phyloP scores from a whole-genome alignment of 2,329 filamentous ascomycete genomes.

The Xylariales sp. region DNA sequence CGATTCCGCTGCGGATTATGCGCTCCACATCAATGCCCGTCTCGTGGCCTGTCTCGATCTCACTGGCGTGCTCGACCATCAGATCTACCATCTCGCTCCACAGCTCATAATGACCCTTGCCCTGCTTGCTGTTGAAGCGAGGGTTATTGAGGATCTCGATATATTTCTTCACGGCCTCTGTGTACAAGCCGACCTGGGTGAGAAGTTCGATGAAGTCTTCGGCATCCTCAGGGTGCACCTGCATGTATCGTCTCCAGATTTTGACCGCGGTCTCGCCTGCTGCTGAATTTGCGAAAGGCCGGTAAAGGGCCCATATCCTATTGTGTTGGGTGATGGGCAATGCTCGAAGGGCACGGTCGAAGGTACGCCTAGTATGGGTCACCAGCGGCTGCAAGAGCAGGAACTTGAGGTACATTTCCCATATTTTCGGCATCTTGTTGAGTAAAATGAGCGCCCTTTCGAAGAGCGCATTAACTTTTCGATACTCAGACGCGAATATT shows the following conservation, averaged over 20 bases:
- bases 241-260: slow-evolving; percentile 94
- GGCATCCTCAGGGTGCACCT: slow-evolving; percentile 90
- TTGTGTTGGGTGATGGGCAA: slow-evolving; percentile 94
- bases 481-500: slow-evolving; percentile 72
- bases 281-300: slow-evolving; percentile 85
- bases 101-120: slow-evolving; percentile 91
- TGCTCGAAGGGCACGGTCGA: slow-evolving; percentile 87
- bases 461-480: slow-evolving; percentile 92
- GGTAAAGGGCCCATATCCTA: slow-evolving; percentile 89
- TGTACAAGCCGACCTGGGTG: slow-evolving; percentile 75
- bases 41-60: slow-evolving; percentile 77
- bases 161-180: slow-evolving; percentile 86
- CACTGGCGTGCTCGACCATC: slow-evolving; percentile 82
- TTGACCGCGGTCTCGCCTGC: slow-evolving; percentile 86
- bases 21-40: slow-evolving; percentile 84
- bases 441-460: slow-evolving; percentile 88
- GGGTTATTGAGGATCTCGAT: slow-evolving; percentile 90
- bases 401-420: slow-evolving; percentile 96
- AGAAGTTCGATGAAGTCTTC: slow-evolving; percentile 95
- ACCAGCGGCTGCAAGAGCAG: slow-evolving; percentile 88
- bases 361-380: slow-evolving; percentile 78
- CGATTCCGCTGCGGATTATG: slow-evolving; percentile 89
- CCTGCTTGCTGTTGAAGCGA: slow-evolving; percentile 85
- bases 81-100: slow-evolving; percentile 98
- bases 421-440: slow-evolving; percentile 98